Conservation (phyloP, 176 grass and related monocot genomes). For the Paspalum notatum region DNA sequence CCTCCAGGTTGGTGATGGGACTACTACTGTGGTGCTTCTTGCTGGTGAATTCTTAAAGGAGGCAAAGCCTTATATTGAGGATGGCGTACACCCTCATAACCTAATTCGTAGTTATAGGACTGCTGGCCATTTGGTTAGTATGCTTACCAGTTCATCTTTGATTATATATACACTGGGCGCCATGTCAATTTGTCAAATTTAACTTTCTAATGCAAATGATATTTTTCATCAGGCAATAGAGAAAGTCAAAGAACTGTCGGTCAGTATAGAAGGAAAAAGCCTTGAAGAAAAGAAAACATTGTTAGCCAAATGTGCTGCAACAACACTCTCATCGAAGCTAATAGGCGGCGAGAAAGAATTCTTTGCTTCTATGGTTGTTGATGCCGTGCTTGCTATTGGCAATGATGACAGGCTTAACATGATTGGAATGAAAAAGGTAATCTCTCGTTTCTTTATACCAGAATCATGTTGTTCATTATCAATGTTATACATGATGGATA, state of each 20-base stretch:
- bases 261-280: conserved; percentile 97
- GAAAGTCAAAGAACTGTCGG: conserved; percentile 82
- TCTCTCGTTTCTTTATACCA: neutral
- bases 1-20: conserved; percentile 92
- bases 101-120: conserved; percentile 84
- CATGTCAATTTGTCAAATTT: conserved; percentile 21
- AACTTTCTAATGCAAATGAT: neutral
- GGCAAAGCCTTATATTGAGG: conserved; percentile 97
- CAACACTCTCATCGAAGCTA: conserved; percentile 90
- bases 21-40: conserved; percentile 97
- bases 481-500: neutral
- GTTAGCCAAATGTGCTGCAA: conserved; percentile 87
- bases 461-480: too few relatives aligned
- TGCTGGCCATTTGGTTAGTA: conserved; percentile 62
- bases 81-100: conserved; percentile 89
- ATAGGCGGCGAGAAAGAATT: conserved; percentile 97
- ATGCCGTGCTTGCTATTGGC: conserved; percentile 91
- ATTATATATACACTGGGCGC: conserved; percentile 34
- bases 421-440: conserved; percentile 83
- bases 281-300: conserved; percentile 89
- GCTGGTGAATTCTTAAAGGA: conserved; percentile 91
- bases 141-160: neutral
- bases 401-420: conserved; percentile 82
- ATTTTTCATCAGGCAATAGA: conserved; percentile 67
- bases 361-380: conserved; percentile 91